Base-by-base conservation (phyloP, 2,329 filamentous ascomycete genomes). In the Aspergillus sp. region DNA sequence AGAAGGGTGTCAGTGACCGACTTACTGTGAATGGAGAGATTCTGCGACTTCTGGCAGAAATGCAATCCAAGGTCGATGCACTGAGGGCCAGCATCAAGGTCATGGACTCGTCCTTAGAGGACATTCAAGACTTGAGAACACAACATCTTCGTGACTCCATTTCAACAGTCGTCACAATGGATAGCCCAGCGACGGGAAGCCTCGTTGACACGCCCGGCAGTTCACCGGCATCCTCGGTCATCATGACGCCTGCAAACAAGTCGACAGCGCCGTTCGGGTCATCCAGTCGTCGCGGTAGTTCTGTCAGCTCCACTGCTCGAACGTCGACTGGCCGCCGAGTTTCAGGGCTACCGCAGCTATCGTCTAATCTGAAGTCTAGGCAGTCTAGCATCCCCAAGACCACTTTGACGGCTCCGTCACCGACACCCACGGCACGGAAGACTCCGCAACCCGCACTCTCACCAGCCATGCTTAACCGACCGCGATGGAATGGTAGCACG, bases 21-120 rank as follows among this genome's bases (percentile, higher is more conserved):
- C 80, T 97, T 49, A 98, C 95, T 0, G 91, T 98, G 55, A 98
- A 99, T 69, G 95, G 95, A 44, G 95, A 98, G 75, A 95, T 98
- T 61, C 76, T 98, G 26, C 86, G 92, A 44, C 80, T 98, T 32
- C 89, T 96, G 67, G 85, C 86, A 6, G 93, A 98, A 66, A 89
- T 97, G 78, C 88, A 91, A 68, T 81, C 85, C n/a, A 88, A 89
- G 66, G 96, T 93, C 85, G 84, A 88, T 62, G 83, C 85, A 4
- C 78, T 97, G 51, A 91, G 92, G 68, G 81, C 83, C 13, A 85
- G 90, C 61, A 93, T 95, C 78, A 83, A 80, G 57, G 89, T 93
- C 5, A 87, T 95, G 78, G 91, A 96, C 71, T 70, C 81, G 6
- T 78, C 85, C 15, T 72, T 98, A 32, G 90, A 95, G 56, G 91